Conservation (phyloP, 305 asterid genomes). For the Fraxinus ornus region DNA sequence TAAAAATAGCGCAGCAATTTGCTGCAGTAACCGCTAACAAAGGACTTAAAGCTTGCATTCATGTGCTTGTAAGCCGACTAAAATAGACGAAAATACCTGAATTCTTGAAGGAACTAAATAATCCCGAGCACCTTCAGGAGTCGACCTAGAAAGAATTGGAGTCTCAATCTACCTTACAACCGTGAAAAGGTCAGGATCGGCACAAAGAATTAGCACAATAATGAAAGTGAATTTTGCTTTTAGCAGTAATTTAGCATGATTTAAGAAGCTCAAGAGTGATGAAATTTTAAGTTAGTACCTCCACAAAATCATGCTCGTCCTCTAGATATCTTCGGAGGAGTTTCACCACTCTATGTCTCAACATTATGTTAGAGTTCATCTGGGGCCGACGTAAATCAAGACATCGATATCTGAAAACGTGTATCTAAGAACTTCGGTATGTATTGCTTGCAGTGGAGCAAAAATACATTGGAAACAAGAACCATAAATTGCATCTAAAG, state of each 20-base stretch:
- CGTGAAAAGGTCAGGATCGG: conserved; percentile 75
- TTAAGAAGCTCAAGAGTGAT: conserved; percentile 8
- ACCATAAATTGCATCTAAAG: not conserved
- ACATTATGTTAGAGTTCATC: conserved; percentile 69
- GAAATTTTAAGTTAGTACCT: conserved; percentile 50
- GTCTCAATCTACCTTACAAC: conserved; percentile 97
- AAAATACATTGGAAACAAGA: not conserved
- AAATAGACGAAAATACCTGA: conserved; percentile 54
- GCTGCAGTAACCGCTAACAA: not conserved
- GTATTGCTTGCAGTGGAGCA: conserved; percentile 23
- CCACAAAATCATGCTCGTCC: conserved; percentile 81
- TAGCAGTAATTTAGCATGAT: conserved; percentile 5
- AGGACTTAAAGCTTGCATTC: not conserved
- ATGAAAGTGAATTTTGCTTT: conserved; percentile 2
- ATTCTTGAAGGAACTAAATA: conserved; percentile 95
- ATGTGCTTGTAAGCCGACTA: not conserved
- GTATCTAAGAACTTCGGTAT: conserved; percentile 23
- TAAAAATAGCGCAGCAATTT: not conserved
- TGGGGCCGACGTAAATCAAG: conserved; percentile 89
- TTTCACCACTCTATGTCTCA: conserved; percentile 88
- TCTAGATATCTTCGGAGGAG: conserved; percentile 86
- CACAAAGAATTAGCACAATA: conserved; percentile 29
- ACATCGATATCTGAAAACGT: conserved; percentile 67
- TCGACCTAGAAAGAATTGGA: conserved; percentile 94
- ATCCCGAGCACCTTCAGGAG: conserved; percentile 99